phyloP scores from a whole-genome alignment of 176 grass and related monocot species.

The Avena eriantha region DNA sequence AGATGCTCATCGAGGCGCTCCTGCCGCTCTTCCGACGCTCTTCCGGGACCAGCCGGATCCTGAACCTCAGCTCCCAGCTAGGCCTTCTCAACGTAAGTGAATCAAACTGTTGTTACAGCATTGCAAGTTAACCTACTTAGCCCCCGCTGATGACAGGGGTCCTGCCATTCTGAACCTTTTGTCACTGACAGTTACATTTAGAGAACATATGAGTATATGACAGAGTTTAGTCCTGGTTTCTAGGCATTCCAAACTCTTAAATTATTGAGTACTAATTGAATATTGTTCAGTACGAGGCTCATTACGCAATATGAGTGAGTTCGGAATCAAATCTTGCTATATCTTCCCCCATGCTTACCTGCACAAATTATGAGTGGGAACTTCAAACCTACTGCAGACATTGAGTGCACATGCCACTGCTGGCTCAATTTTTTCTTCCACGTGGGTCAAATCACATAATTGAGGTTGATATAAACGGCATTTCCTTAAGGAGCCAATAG shows the following conservation, averaged over 20 bases:
- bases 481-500: background rate
- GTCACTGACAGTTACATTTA: background rate
- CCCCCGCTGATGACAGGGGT: background rate
- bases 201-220: background rate
- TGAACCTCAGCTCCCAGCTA: conserved; percentile 93
- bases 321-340: background rate
- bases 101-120: background rate
- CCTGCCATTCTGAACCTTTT: background rate
- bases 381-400: conserved; percentile 7
- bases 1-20: conserved; percentile 72
- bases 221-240: background rate
- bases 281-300: background rate
- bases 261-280: background rate
- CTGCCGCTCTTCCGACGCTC: conserved; percentile 74
- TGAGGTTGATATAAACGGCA: background rate
- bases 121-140: background rate
- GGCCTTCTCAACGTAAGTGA: conserved; percentile 87
- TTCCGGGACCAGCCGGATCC: conserved; percentile 59
- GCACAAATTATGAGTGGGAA: conserved; percentile 17
- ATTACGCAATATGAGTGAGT: background rate
- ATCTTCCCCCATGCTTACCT: background rate
- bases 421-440: background rate
- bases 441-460: background rate
- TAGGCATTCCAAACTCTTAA: background rate
- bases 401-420: conserved; percentile 30